Percentiles rank a stretch among this genome's conserved stretches.
Conservation (phyloP, 495 filamentous ascomycete genomes). For the Glonium stellatum region DNA sequence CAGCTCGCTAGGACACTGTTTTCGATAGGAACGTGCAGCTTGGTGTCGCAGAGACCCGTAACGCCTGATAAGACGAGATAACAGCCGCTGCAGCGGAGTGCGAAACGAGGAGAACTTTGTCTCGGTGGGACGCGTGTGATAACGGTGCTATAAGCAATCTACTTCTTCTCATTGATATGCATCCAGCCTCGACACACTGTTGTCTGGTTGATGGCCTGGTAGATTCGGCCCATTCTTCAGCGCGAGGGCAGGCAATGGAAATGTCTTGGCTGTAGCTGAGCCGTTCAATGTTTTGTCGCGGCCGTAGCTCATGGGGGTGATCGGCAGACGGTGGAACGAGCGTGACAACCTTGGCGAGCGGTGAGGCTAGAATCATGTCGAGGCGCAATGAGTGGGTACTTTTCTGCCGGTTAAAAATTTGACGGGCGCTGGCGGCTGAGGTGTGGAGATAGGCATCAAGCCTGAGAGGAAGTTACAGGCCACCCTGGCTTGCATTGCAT, state of each 20-base stretch:
- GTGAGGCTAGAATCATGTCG: conserved; percentile 2
- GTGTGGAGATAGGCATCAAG: conserved; percentile 3
- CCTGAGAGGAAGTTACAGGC: neutral
- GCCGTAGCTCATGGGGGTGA: too few species aligned
- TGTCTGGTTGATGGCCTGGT: neutral
- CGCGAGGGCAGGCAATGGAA: too few species aligned
- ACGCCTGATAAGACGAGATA: neutral
- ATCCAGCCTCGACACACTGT: neutral
- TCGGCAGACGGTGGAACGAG: too few species aligned
- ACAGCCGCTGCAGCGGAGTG: neutral
- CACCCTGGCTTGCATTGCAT: neutral
- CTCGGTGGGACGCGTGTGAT: neutral
- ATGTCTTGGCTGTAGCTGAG: too few species aligned
- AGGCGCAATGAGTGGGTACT: conserved; percentile 9
- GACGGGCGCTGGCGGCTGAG: neutral
- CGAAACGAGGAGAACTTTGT: neutral
- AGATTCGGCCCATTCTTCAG: too few species aligned
- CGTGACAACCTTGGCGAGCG: conserved; percentile 5
- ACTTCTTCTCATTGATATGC: neutral
- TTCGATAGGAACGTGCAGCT: neutral
- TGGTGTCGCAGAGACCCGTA: neutral
- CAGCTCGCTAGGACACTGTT: neutral
- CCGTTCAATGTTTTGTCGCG: too few species aligned
- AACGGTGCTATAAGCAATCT: neutral
- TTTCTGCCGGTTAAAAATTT: conserved; percentile 21